These are phyloP conservation scores for Hyaloperonospora brassicae DNA, from an alignment of 352 stramenopile genomes.

Conservation along the genomic window DNA sequence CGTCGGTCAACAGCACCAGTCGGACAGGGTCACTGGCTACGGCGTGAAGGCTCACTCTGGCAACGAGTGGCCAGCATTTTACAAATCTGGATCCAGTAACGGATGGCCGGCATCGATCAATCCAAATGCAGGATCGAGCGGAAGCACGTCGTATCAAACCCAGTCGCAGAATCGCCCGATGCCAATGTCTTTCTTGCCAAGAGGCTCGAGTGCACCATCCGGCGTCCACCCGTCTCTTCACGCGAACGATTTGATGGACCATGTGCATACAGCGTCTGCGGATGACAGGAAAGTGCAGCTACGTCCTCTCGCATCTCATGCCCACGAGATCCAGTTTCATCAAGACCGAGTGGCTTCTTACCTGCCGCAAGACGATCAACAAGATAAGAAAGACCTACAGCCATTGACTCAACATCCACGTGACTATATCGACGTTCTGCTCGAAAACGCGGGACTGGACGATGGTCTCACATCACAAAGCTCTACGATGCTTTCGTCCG, in stretches of 20 bases:
- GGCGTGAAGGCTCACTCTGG: slow-evolving; percentile 14
- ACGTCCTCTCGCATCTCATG: slow-evolving; percentile 11
- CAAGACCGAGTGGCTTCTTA: slow-evolving; percentile 16
- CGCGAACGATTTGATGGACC: slow-evolving; percentile 20
- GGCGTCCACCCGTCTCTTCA: slow-evolving; percentile 10
- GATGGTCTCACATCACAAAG: slow-evolving; percentile 34
- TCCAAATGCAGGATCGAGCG: slow-evolving; percentile 9
- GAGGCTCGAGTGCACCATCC: slow-evolving; percentile 13
- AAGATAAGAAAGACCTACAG: slow-evolving; percentile 16
- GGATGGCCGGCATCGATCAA: slow-evolving; percentile 15
- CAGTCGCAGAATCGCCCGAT: slow-evolving; percentile 20
- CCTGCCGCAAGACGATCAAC: slow-evolving; percentile 18
- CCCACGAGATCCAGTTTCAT: slow-evolving; percentile 22
- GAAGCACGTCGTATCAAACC: slow-evolving; percentile 8
- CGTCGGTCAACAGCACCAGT: slow-evolving; percentile 15
- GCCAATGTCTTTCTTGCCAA: slow-evolving; percentile 35
- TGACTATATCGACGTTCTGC: slow-evolving; percentile 54
- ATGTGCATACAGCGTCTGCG: slow-evolving; percentile 12
- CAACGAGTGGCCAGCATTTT: slow-evolving; percentile 13
- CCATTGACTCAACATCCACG: slow-evolving; percentile 12
- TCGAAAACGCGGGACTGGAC: slow-evolving; percentile 48
- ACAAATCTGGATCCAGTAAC: slow-evolving; percentile 10
- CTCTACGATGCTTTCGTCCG: slow-evolving; percentile 18
- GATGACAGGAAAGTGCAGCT: slow-evolving; percentile 14
- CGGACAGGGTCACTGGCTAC: slow-evolving; percentile 9